Conservation (phyloP, 257 asterid species). For the Nicotiana tomentosiformis region DNA sequence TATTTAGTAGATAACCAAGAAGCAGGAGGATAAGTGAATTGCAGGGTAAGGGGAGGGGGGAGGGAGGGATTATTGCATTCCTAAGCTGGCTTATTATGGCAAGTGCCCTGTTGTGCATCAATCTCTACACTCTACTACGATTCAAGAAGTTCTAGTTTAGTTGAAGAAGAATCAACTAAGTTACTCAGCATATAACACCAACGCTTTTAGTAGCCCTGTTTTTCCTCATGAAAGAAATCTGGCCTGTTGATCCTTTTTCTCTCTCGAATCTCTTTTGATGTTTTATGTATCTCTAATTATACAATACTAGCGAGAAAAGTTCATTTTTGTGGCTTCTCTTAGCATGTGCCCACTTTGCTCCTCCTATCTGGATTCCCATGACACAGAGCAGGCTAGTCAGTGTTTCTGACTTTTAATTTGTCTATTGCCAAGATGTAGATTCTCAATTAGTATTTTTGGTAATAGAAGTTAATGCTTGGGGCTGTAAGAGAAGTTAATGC, state of each 20-base stretch:
- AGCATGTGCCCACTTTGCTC: not conserved
- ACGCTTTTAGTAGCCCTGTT: not conserved
- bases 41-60: not conserved
- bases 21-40: not conserved
- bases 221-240: not conserved
- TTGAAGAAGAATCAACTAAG: not conserved
- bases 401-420: not conserved
- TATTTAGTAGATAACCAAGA: not conserved
- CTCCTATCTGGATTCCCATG: not conserved
- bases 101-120: not conserved
- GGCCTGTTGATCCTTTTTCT: not conserved
- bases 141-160: not conserved
- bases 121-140: not conserved
- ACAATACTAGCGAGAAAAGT: not conserved
- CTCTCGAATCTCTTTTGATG: not conserved
- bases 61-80: not conserved
- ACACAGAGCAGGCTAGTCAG: not conserved
- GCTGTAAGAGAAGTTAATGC: not conserved
- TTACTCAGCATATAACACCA: not conserved
- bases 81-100: not conserved
- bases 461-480: not conserved
- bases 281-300: not conserved
- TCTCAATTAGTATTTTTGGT: not conserved
- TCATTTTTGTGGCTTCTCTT: not conserved
- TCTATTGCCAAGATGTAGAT: not conserved